Evolutionary conservation across 805 yeast species (phyloP).

Genomic region (Kuraishia cidri): DNA sequence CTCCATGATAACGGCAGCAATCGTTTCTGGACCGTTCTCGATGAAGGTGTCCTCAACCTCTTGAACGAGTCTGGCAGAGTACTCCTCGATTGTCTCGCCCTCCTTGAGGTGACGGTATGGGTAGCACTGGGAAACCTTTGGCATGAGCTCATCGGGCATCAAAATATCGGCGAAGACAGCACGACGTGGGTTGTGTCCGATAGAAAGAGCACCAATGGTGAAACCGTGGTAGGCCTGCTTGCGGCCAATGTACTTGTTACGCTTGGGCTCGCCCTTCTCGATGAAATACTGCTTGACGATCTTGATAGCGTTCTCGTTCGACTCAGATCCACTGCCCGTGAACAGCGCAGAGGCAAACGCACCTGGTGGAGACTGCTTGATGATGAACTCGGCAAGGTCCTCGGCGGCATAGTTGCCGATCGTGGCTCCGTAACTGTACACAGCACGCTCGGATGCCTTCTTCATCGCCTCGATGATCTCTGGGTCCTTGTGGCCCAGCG

Average conservation of each 20-base stretch:
- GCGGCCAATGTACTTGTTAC: slow-evolving; percentile 32
- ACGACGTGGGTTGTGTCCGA: slow-evolving; percentile 27
- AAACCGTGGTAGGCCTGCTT: slow-evolving; percentile 39
- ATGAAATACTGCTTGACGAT: slow-evolving; percentile 45
- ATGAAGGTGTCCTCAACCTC: slow-evolving; percentile 32
- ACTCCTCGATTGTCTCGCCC: slow-evolving; percentile 29
- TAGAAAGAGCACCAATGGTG: slow-evolving; percentile 34
- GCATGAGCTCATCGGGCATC: slow-evolving; percentile 12
- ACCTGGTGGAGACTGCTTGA: slow-evolving; percentile 26
- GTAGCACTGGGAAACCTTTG: slow-evolving; percentile 21
- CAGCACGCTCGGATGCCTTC: slow-evolving; percentile 23
- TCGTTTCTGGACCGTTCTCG: slow-evolving; percentile 32
- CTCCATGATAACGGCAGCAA: slow-evolving; percentile 33
- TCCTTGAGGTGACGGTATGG: slow-evolving; percentile 19
- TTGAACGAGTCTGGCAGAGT: slow-evolving; percentile 24
- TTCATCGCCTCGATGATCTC: slow-evolving; percentile 28
- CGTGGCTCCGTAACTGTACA: slow-evolving; percentile 24
- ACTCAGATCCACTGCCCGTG: slow-evolving; percentile 70
- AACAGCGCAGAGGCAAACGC: slow-evolving; percentile 32
- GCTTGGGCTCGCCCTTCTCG: slow-evolving; percentile 30
- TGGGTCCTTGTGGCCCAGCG: slow-evolving; percentile 34
- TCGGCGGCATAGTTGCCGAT: slow-evolving; percentile 31
- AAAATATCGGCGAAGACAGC: slow-evolving; percentile 19
- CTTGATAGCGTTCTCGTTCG: slow-evolving; percentile 73
- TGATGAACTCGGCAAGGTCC: slow-evolving; percentile 32